Base-by-base conservation (phyloP, 2,329 filamentous ascomycete species). In the Penicillium brasilianum region DNA sequence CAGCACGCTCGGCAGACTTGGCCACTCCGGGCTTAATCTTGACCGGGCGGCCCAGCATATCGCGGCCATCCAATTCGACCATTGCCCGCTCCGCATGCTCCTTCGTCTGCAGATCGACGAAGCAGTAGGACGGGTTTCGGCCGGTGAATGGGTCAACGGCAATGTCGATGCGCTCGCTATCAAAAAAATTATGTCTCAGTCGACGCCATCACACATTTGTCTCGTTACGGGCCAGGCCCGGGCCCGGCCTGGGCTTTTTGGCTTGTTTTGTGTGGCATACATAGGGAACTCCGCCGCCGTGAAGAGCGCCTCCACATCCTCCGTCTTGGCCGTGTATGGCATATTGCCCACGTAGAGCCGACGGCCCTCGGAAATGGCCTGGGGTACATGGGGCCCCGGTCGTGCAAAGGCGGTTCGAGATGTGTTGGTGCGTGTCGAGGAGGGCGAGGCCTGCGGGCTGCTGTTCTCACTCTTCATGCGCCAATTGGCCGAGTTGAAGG, bases 101-200 rank as follows among this genome's bases (percentile, higher is more conserved):
- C 49, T 81, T 81, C 50, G 80, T 82, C 49, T 76, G 74, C 59
- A 92, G 85, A 69, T 92, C 89, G 49, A 91, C 85, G 68, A 92
- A 92, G 78, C 89, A 92, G 77, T 91, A 91, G 39, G 87, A 89
- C 0, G 88, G 88, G 72, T 91, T 92, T 48, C 88, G 82, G 43
- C 84, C 85, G 32, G 85, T 89, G 73, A 89, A 86, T 1, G 87
- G 84, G 69, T 92, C 88, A 56, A 89, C 82, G 0, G 87, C 88
- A 68, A 92, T 88, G 72, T 89, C 87, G 65, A 91, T 85, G 50
- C 85, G 84, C 65, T 84, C 81, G 65, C 80, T 82, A 69, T 67
- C 66, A 28, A 28, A 28, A 67, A 70, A 59, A 49, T 55, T 22
- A 58, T 20, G 66, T 56, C 59, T 69, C 61, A 72, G 69, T 64